Evolutionary conservation across 2,329 filamentous ascomycete species (phyloP).

Genomic region (Neocatenulostroma microsporum): DNA sequence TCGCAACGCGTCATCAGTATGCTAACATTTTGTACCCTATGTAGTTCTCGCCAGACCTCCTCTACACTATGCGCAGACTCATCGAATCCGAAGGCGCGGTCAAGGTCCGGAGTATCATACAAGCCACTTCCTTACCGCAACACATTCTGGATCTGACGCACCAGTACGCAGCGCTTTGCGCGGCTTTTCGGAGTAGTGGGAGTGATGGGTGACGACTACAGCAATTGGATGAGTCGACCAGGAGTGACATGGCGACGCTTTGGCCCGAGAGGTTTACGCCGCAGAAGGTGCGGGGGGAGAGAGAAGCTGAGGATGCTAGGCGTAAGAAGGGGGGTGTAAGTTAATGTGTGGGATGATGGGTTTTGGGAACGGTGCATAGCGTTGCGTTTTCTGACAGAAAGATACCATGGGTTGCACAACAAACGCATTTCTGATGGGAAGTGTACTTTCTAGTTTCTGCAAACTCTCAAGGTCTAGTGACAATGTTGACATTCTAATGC

Average conservation of each 20-base stretch:
- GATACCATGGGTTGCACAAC: too few relatives aligned
- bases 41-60: constrained; percentile 80
- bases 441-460: too few relatives aligned
- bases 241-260: neutral
- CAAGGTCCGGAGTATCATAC: constrained; percentile 94
- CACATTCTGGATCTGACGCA: constrained; percentile 90
- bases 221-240: neutral
- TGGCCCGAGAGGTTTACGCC: neutral
- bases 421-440: too few relatives aligned
- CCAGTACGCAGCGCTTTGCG: constrained; percentile 89
- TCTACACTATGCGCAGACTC: constrained; percentile 79
- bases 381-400: too few relatives aligned
- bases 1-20: neutral
- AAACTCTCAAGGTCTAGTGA: too few relatives aligned
- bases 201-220: constrained; percentile 60
- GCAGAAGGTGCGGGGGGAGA: neutral
- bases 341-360: too few relatives aligned
- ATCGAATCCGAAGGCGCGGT: constrained; percentile 97
- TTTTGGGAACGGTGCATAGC: too few relatives aligned
- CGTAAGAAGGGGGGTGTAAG: too few relatives aligned
- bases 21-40: constrained; percentile 5
- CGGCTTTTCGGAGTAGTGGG: constrained; percentile 88
- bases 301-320: too few relatives aligned
- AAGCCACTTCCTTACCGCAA: constrained; percentile 89
- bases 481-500: too few relatives aligned